A percentile compares a stretch with the other conserved stretches of the same genome.
phyloP scores from a whole-genome alignment of 345 rosid species.

The Camelina laxa region DNA sequence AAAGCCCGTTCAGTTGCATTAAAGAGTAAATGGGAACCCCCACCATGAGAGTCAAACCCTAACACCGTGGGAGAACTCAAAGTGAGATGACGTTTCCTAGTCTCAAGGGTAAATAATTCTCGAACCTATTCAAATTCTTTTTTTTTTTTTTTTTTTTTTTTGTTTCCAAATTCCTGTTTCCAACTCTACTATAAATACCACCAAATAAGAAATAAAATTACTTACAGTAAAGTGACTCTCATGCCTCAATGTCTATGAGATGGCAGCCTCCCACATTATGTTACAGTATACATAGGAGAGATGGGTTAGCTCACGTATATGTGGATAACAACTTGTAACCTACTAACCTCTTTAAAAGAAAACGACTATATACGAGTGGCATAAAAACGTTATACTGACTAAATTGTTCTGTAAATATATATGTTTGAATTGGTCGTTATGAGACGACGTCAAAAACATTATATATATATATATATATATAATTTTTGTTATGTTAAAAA shows the following conservation, averaged over 20 bases:
- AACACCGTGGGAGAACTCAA: neutral
- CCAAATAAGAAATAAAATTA: neutral
- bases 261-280: neutral
- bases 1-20: neutral
- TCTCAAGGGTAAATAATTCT: neutral
- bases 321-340: neutral
- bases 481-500: neutral
- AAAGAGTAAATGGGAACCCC: neutral
- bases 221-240: neutral
- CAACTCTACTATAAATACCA: neutral
- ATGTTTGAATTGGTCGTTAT: neutral
- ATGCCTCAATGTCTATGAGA: neutral
- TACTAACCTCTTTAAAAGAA: neutral
- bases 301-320: neutral
- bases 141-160: too few species aligned
- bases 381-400: neutral
- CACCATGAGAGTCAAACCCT: neutral
- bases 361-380: neutral
- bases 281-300: neutral
- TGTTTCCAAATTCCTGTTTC: neutral
- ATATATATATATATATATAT: too few species aligned
- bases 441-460: neutral
- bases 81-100: neutral
- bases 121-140: neutral
- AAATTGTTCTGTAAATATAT: neutral